Conservation (phyloP, 768 basidiomycete species). For the Mrakia blollopis region DNA sequence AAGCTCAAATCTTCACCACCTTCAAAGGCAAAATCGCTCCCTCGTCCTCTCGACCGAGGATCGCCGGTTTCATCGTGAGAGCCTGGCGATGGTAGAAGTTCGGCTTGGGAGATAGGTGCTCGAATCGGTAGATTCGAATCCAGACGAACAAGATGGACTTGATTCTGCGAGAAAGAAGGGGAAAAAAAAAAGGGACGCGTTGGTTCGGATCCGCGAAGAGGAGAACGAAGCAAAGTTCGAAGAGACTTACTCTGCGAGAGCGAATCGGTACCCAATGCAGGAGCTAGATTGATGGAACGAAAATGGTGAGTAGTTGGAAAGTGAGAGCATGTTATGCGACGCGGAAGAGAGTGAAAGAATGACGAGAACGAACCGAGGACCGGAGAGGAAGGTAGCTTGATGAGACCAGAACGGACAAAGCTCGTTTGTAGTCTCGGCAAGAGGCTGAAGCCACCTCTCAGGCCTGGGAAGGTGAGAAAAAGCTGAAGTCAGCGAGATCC, state of each 20-base stretch:
- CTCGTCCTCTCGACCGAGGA: not conserved
- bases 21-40: not conserved
- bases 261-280: slow-evolving; percentile 45
- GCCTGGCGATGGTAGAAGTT: slow-evolving; percentile 31
- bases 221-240: not conserved
- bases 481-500: not conserved
- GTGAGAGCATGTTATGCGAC: not conserved
- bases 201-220: not conserved
- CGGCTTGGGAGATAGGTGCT: slow-evolving; percentile 38
- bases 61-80: not conserved
- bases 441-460: slow-evolving; percentile 32
- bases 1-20: not conserved
- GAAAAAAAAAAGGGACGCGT: not conserved
- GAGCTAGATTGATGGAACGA: not conserved
- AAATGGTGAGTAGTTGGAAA: not conserved
- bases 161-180: slow-evolving; percentile 34
- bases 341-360: not conserved
- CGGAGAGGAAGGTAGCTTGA: slow-evolving; percentile 43
- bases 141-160: slow-evolving; percentile 44
- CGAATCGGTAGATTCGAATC: slow-evolving; percentile 42
- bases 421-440: slow-evolving; percentile 31
- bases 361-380: slow-evolving; percentile 35
- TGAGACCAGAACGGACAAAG: slow-evolving; percentile 44
- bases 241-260: slow-evolving; percentile 38
- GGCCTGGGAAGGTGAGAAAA: slow-evolving; percentile 32